Conservation (phyloP, 2,329 filamentous ascomycete species). For the Grosmannia serpens region DNA sequence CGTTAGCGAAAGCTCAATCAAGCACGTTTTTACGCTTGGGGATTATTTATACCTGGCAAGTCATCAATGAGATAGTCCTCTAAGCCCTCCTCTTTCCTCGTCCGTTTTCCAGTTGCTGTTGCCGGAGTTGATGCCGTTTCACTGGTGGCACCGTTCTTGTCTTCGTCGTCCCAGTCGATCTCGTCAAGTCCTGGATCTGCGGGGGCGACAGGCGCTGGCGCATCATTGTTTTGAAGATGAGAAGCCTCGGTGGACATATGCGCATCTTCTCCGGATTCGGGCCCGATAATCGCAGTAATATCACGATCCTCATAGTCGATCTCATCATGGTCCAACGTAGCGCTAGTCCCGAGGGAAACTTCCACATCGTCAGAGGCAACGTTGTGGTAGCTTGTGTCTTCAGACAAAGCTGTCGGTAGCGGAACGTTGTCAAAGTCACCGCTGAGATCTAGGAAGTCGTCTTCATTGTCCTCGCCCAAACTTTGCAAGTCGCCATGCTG, state of each 20-base stretch:
- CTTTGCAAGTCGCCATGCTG: not conserved
- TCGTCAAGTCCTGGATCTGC: conserved; percentile 14
- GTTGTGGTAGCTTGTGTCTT: not conserved
- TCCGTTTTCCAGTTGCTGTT: conserved; percentile 19
- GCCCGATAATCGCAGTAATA: not conserved
- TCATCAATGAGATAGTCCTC: conserved; percentile 11
- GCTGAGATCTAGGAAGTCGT: conserved; percentile 10
- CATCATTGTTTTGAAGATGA: conserved; percentile 6
- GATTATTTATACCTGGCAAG: conserved; percentile 21
- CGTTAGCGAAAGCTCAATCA: not conserved
- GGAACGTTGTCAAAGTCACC: conserved; percentile 3
- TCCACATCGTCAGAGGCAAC: not conserved
- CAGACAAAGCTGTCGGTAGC: not conserved
- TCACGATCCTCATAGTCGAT: conserved; percentile 20
- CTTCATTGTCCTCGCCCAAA: not conserved
- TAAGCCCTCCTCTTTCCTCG: conserved; percentile 15
- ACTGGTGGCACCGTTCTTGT: conserved; percentile 18
- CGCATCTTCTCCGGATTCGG: not conserved
- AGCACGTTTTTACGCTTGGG: not conserved
- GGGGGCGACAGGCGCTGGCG: not conserved
- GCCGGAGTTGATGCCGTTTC: conserved; percentile 13
- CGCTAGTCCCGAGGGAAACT: conserved; percentile 9
- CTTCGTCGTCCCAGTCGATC: conserved; percentile 26
- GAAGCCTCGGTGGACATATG: not conserved
- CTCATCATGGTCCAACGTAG: conserved; percentile 25